Percentiles rank a stretch among this genome's conserved stretches.
Conservation (phyloP, 371 early-diverging fungal species). For the Parasitella parasitica region DNA sequence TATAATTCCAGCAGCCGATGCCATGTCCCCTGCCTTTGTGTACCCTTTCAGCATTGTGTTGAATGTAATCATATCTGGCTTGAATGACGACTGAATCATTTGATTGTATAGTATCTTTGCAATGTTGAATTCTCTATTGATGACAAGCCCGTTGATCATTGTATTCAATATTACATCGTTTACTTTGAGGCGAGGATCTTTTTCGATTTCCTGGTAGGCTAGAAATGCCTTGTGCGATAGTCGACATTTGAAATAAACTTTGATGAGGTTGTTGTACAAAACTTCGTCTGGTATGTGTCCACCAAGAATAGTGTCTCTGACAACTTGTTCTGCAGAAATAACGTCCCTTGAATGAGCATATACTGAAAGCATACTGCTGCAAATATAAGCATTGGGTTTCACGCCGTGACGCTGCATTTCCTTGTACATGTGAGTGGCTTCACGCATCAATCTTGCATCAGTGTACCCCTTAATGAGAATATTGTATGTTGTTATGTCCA, state of each 20-base stretch:
- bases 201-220: slow-evolving; percentile 36
- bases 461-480: slow-evolving; percentile 36
- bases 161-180: slow-evolving; percentile 45
- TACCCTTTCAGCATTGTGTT: slow-evolving; percentile 53
- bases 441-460: slow-evolving; percentile 25
- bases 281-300: slow-evolving; percentile 31
- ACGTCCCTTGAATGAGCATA: slow-evolving; percentile 36
- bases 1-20: slow-evolving; percentile 28
- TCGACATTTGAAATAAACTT: slow-evolving; percentile 40
- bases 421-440: slow-evolving; percentile 31
- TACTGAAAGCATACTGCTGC: slow-evolving; percentile 30
- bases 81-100: slow-evolving; percentile 30
- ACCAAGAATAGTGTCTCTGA: slow-evolving; percentile 25
- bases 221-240: slow-evolving; percentile 30
- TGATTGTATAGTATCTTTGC: slow-evolving; percentile 36
- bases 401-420: slow-evolving; percentile 30
- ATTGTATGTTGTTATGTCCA: slow-evolving; percentile 37
- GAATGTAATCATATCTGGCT: slow-evolving; percentile 48
- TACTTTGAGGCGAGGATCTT: slow-evolving; percentile 24
- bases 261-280: slow-evolving; percentile 43
- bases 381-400: slow-evolving; percentile 28
- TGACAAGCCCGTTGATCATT: slow-evolving; percentile 47
- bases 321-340: slow-evolving; percentile 26
- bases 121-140: slow-evolving; percentile 34
- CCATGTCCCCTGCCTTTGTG: slow-evolving; percentile 19